Evolutionary conservation across 768 basidiomycete species (phyloP).

Genomic region (Amanita pallidorosea): DNA sequence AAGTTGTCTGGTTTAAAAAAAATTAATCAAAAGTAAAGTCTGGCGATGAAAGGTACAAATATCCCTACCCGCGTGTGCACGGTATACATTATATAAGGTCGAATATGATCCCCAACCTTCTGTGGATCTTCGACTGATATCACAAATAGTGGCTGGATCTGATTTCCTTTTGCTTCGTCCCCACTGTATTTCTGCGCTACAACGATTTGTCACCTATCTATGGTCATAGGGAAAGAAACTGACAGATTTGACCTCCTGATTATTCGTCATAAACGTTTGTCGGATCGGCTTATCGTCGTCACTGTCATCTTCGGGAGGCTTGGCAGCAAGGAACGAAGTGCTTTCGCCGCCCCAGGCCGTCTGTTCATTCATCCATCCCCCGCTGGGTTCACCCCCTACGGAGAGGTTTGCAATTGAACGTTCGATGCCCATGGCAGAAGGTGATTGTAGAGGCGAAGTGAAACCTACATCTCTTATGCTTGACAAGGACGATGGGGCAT

Average conservation of each 20-base stretch:
- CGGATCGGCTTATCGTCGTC: slow-evolving; percentile 63
- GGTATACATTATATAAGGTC: slow-evolving; percentile 93
- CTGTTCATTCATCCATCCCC: slow-evolving; percentile 13
- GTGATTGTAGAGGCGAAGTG: slow-evolving; percentile 25
- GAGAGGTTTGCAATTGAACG: slow-evolving; percentile 27
- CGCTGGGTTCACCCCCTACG: slow-evolving; percentile 23
- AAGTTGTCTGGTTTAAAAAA: slow-evolving; percentile 53
- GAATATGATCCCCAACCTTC: slow-evolving; percentile 92
- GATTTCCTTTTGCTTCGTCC: slow-evolving; percentile 23
- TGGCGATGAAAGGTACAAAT: not conserved
- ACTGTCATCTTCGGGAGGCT: slow-evolving; percentile 39
- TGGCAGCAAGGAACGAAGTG: slow-evolving; percentile 9
- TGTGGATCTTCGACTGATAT: slow-evolving; percentile 97
- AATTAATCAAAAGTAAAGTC: not conserved
- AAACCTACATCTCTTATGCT: slow-evolving; percentile 12
- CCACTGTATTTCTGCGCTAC: not conserved
- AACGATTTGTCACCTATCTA: not conserved
- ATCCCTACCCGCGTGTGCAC: slow-evolving; percentile 72
- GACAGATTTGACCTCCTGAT: slow-evolving; percentile 19
- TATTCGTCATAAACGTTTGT: slow-evolving; percentile 28
- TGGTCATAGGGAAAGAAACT: slow-evolving; percentile 8
- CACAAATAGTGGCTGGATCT: slow-evolving; percentile 61
- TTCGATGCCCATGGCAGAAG: slow-evolving; percentile 15
- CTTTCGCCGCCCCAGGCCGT: slow-evolving; percentile 7
- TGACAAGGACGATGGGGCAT: slow-evolving; percentile 10